Evolutionary conservation across 2,329 filamentous ascomycete species (phyloP), one percentile per base, ranked within the genome.

Genomic region (Calonectria henricotiae): DNA sequence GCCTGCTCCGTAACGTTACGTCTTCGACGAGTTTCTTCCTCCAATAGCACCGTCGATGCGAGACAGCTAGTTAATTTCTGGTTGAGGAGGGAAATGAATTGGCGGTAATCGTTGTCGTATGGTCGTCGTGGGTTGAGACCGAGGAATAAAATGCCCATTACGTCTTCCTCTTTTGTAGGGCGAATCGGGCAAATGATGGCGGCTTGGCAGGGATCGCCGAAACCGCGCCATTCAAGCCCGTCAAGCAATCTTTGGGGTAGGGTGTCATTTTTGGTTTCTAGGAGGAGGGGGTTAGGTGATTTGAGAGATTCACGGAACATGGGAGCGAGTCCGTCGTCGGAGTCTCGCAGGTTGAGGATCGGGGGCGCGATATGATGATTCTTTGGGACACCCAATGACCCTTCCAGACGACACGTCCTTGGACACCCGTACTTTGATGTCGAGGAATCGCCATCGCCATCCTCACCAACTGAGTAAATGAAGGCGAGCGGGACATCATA

Each of bases 21-120:
- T 37, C 84, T 88, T 75, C 91, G 85, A 23, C 89, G 86, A 27
- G 92, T 89, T 78, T 94, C 92, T 78, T 93, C 91, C 78, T 93
- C 91, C 54, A 94, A 89, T 1, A 94, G 82, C 0, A 93, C 89
- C 0, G 93, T 91, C 0, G 91, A 93, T 7, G 92, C 92, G 61
- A 94, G 83, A 0, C 91, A 92, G 1, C 90, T 93, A 0, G 89
- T 90, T 7, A 94, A 82, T 77, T 85, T 93, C 71, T 87, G 85
- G 46, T 80, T 84, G 39, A 89, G 77, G 5, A 88, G 79, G 15
- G 85, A 89, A 20, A 94, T 86, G 74, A 92, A 94, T 9, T 92
- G 86, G 47, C 87, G 88, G 76, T 94, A 94, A 71, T 93, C 91
- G 69, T 92, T 90, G 75, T 94, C 92, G 72, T 93, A 94, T 0